Evolutionary conservation across 75 land plant genomes (phyloP).

Genomic region (Pinus tabuliformis): DNA sequence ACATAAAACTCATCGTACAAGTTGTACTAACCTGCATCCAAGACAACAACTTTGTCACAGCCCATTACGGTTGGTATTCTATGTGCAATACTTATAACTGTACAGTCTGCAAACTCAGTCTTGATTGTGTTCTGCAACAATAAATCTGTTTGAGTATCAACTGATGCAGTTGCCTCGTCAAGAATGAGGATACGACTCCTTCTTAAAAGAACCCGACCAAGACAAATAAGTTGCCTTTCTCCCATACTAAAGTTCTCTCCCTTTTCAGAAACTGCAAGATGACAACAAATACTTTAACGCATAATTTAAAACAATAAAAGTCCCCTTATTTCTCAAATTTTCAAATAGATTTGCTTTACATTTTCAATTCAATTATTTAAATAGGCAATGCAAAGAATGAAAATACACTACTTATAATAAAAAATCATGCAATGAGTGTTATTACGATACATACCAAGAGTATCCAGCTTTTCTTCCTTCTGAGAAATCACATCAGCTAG

Average conservation of each 20-base stretch:
- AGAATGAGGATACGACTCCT: constrained; percentile 31
- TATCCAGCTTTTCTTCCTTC: constrained; percentile 25
- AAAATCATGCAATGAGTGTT: not conserved
- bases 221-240: constrained; percentile 40
- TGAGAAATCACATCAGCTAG: constrained; percentile 29
- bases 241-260: constrained; percentile 49
- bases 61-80: constrained; percentile 40
- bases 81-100: constrained; percentile 39
- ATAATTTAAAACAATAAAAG: too few species aligned
- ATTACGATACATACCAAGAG: constrained; percentile 21
- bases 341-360: too few species aligned
- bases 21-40: constrained; percentile 27
- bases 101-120: constrained; percentile 20
- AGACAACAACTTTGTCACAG: constrained; percentile 34
- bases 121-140: constrained; percentile 21
- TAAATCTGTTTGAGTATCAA: constrained; percentile 35
- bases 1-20: not conserved
- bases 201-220: constrained; percentile 34
- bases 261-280: constrained; percentile 25
- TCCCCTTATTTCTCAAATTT: too few species aligned
- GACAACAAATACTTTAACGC: not conserved
- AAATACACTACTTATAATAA: too few species aligned
- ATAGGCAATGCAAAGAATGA: too few species aligned
- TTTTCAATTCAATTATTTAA: too few species aligned
- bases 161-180: constrained; percentile 48